Percentiles rank a stretch among this genome's conserved stretches.
phyloP scores from a whole-genome alignment of 2,329 filamentous ascomycete species.

The Botrytis paeoniae region DNA sequence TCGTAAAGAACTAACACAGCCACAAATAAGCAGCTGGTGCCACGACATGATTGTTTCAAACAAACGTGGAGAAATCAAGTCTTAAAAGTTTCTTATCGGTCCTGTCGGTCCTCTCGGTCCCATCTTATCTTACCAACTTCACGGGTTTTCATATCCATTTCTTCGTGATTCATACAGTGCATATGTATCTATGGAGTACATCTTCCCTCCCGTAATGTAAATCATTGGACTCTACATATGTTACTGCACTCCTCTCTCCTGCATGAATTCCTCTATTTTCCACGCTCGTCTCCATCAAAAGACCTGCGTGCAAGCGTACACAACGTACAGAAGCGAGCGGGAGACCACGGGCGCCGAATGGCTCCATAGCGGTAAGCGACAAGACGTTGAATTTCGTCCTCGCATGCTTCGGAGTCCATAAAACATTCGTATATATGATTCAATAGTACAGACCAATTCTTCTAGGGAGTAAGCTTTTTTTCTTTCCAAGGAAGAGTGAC shows the following conservation, averaged over 20 bases:
- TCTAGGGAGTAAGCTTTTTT: not conserved
- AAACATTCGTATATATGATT: not conserved
- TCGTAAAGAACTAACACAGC: not conserved
- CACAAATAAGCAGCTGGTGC: slow-evolving; percentile 16
- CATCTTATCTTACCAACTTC: slow-evolving; percentile 16
- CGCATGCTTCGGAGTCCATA: slow-evolving; percentile 7
- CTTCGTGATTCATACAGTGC: not conserved
- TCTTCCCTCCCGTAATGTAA: slow-evolving; percentile 1
- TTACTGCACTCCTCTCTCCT: slow-evolving; percentile 2
- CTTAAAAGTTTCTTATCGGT: slow-evolving; percentile 1
- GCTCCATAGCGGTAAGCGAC: not conserved
- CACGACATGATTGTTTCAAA: slow-evolving; percentile 20
- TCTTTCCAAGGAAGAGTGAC: slow-evolving; percentile 14
- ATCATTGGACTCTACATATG: slow-evolving; percentile 9
- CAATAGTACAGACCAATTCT: slow-evolving; percentile 8
- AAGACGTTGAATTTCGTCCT: not conserved
- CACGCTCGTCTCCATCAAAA: not conserved
- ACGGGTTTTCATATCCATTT: not conserved
- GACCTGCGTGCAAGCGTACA: not conserved
- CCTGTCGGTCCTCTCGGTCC: not conserved
- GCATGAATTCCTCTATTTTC: not conserved
- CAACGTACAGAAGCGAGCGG: not conserved
- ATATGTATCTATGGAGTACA: not conserved
- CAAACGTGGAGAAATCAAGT: slow-evolving; percentile 18
- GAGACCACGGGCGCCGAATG: not conserved